Base-by-base conservation (phyloP, 1,284 basidiomycete genomes). In the Trichosporon coremiiforme region DNA sequence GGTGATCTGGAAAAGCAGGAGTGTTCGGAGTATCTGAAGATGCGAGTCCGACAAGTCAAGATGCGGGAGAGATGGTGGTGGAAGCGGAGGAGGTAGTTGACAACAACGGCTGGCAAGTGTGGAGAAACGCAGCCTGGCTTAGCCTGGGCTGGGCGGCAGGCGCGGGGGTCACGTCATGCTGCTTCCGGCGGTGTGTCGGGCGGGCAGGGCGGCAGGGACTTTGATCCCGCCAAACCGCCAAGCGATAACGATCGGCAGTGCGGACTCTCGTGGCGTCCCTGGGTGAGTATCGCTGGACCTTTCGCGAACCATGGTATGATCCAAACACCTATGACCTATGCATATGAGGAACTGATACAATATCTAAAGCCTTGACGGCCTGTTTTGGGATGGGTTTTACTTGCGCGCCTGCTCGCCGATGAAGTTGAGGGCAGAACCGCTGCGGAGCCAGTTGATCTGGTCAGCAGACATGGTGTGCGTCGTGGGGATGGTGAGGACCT, bases 381-480 rank as follows among this genome's bases (percentile, higher is more conserved):
- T 66, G 20, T 22, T 66, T 57, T 66, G 53, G 65, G 33, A 9
- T 35, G 50, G 50, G 50, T 57, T 57, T 17, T 66, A 38, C 45
- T 64, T 33, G 63, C 76, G 73, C 10, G 79, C 80, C 73, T 78
- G 76, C 74, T 80, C 76, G n/a, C 80, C 81, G 63, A 84, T 84
- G 72, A 75, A 80, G 82, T 97, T 98, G 77, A 98, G 81, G 0
- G 95, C 95, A 57, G 91, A 93, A 15, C 95, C 95, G 45, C 90
- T 90, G 69, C 87, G 86, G 67, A 96, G 84, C 94, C 94, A 96
- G 74, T 90, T 90, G 67, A 95, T 84, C 84, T 97, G 95, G 81
- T 96, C 95, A 31, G 82, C 84, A 50, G 91, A 93, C 89, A 98
- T 90, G 4, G 95, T 95, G 82, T 98, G 95, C 77, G 86, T 90